Evolutionary conservation across 331 rosid genomes (phyloP), one percentile per base, ranked within the genome.

Genomic region (Prunus yedoensis): DNA sequence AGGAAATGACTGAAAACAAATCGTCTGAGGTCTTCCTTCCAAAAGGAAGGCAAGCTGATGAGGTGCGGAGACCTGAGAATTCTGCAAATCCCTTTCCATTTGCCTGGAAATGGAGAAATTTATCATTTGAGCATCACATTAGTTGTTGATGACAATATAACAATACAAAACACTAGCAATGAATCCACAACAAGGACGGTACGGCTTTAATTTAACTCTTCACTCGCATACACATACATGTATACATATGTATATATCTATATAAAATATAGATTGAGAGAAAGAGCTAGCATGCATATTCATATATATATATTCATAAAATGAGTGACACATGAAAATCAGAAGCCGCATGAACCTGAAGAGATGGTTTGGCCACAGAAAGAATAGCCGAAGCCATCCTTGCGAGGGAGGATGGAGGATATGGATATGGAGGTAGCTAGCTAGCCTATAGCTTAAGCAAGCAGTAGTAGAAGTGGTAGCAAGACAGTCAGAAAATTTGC

Each of bases 21-120:
- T 90, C 96, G 20, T 90, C 99, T 10, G 97, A 84, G 69, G 91
- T 18, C 82, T 83, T 89, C 71, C 87, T 85, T 10, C 89, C 81
- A n/a, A 94, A 86, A 9, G 91, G 83, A 81, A 91, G 88, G 81
- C 73, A 76, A 68, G 80, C 68, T 20, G 93, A 79, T 59, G 98
- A 87, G 87, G 43, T 88, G 10, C 97, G 89, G 20, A 90, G 96
- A 49, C 97, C 95, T 32, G 90, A 78, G 90, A 91, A 91, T 5
- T 94, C 98, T 32, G 95, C 86, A 74, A 90, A 86, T 65, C 97
- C 89, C 85, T 83, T 87, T 51, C 85, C 91, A 80, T 79, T 83
- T 70, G 74, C 91, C 98, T 94, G 87, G 51, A 7, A 57, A 6
- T 62, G 10, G 17, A 51, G 35, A 57, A 16, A 32, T 46, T 66